Evolutionary conservation across 345 rosid genomes (phyloP).

Genomic region (Toxicodendron radicans): DNA sequence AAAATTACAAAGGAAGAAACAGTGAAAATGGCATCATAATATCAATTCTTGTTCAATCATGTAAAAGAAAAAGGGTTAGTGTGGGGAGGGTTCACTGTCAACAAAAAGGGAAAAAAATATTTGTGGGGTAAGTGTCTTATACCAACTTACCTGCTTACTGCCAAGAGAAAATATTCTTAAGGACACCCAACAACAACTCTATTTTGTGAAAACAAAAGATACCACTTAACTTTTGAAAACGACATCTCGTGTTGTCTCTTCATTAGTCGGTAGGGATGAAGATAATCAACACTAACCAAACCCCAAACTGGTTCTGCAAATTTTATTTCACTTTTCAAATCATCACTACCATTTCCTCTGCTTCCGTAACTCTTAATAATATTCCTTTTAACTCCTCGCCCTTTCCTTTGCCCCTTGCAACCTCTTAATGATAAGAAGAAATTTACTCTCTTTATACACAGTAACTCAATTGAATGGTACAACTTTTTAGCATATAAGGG

Average conservation of each 20-base stretch:
- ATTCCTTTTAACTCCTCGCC: too few relatives aligned
- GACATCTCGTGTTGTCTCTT: conserved; percentile 19
- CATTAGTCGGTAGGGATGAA: conserved; percentile 21
- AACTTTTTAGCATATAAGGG: too few relatives aligned
- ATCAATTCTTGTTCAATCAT: conserved; percentile 21
- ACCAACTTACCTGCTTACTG: conserved; percentile 21
- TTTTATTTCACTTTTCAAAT: not conserved
- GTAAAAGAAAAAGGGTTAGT: conserved; percentile 11
- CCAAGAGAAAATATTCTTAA: conserved; percentile 31
- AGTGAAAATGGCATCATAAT: conserved; percentile 1
- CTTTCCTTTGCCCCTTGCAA: too few relatives aligned
- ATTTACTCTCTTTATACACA: too few relatives aligned
- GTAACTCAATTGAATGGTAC: too few relatives aligned
- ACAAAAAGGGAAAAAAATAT: conserved; percentile 23
- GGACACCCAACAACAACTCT: conserved; percentile 27
- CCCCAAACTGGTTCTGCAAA: not conserved
- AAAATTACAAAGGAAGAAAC: conserved; percentile 3
- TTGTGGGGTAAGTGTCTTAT: conserved; percentile 28
- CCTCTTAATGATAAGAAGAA: too few relatives aligned
- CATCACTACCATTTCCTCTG: not conserved
- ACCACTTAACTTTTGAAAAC: conserved; percentile 15
- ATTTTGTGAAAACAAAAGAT: conserved; percentile 26
- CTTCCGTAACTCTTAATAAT: not conserved
- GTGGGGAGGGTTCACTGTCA: conserved; percentile 32
- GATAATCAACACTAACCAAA: not conserved